Conservation (phyloP, 75 land plant species). For the Sequoia sempervirens region DNA sequence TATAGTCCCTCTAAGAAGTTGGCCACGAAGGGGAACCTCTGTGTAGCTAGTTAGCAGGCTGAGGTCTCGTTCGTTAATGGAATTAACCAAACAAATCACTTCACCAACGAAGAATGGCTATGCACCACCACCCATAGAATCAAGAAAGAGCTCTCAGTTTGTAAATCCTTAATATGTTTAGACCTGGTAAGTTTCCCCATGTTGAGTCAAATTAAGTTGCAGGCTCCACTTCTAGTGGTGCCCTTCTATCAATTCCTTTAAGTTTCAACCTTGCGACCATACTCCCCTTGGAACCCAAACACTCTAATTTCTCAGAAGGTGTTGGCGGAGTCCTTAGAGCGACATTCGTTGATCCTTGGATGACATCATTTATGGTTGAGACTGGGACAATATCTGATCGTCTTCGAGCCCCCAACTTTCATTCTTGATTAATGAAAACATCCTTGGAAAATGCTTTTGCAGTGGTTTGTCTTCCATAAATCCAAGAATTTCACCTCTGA, state of each 20-base stretch:
- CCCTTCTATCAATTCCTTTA: slow-evolving; percentile 57
- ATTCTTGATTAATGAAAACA: too few species aligned
- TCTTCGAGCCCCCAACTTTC: too few species aligned
- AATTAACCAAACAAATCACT: slow-evolving; percentile 66
- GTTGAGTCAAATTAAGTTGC: slow-evolving; percentile 55
- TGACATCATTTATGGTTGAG: too few species aligned
- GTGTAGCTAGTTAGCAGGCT: slow-evolving; percentile 55
- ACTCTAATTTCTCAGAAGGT: too few species aligned
- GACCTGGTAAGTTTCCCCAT: slow-evolving; percentile 50
- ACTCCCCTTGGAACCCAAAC: background rate
- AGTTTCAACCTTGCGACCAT: slow-evolving; percentile 62
- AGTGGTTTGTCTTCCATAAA: too few species aligned
- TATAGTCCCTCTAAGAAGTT: slow-evolving; percentile 50
- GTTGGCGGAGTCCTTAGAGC: too few species aligned
- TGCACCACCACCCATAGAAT: slow-evolving; percentile 63
- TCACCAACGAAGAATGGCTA: slow-evolving; percentile 60
- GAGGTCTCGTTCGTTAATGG: slow-evolving; percentile 61
- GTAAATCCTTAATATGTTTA: slow-evolving; percentile 49
- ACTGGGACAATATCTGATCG: too few species aligned
- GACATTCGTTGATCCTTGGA: too few species aligned
- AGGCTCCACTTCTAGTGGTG: slow-evolving; percentile 53
- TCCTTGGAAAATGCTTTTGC: too few species aligned
- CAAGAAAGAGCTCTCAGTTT: slow-evolving; percentile 53
- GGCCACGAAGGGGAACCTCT: slow-evolving; percentile 29
- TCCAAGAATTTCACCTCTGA: too few species aligned